Conservation (phyloP, 352 stramenopile genomes). For the Phytophthora syringae region DNA sequence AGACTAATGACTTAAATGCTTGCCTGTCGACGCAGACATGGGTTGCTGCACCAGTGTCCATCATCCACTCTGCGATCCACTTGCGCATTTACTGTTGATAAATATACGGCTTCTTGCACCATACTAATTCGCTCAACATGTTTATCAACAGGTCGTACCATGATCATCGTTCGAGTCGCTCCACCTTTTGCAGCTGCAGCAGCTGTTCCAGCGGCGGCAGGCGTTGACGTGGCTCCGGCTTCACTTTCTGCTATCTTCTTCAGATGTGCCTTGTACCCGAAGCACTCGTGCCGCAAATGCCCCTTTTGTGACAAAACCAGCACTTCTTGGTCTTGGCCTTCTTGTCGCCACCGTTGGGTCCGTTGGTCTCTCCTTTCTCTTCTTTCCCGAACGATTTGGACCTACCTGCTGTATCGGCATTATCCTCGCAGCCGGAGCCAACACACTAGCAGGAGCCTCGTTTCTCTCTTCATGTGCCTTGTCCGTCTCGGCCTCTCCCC, state of each 20-base stretch:
- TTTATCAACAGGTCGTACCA: background rate
- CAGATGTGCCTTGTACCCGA: background rate
- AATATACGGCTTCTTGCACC: background rate
- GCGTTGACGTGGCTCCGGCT: no score
- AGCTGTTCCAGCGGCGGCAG: background rate
- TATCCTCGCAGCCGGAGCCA: background rate
- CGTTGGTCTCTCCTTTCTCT: background rate
- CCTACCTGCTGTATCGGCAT: background rate
- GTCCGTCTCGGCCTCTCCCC: background rate
- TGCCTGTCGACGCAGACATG: background rate
- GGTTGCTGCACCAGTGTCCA: background rate
- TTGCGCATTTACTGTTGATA: background rate
- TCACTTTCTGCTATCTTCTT: background rate
- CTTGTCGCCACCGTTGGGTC: background rate
- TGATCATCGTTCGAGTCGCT: background rate
- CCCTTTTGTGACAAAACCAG: background rate
- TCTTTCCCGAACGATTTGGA: background rate
- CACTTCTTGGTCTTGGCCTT: background rate
- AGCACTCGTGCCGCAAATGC: background rate
- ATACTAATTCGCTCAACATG: background rate
- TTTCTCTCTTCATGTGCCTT: background rate
- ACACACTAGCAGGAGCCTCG: background rate
- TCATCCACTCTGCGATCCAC: background rate
- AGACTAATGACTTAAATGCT: background rate
- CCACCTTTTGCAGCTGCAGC: background rate